Base-by-base conservation (phyloP, 352 stramenopile genomes). In the Phytophthora pistaciae region DNA sequence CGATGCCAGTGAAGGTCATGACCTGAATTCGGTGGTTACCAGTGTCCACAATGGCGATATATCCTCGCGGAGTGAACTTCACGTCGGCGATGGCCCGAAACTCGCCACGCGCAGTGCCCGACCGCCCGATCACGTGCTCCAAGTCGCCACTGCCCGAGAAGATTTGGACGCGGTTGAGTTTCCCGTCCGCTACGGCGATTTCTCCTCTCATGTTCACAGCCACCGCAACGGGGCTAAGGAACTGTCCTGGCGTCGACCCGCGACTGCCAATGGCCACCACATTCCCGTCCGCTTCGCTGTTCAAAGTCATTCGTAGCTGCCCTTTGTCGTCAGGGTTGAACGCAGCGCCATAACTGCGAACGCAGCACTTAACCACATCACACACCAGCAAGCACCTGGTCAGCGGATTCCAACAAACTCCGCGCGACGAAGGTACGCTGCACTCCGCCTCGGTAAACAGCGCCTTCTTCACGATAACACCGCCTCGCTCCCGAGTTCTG, bases 1-100 rank as follows among this genome's bases (percentile, higher is more conserved):
- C 23, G 3, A 60, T 66, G 0, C 85, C 85, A 1, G 80, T 85
- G 2, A 68, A 61, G 8, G 83, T 90, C 55, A 90, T 74, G 10
- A 91, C 68, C 57, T 91, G 80, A 25, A 91, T 61, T 4, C 80
- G 83, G 56, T 91, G 83, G 53, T 91, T 93, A 6, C 75, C 83
- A 38, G 70, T 64, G 62, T 93, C 85, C 14, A 74, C 78, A 44
- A 90, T 72, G 2, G 85, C 83, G 11, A 90, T 23, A 46, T 86
- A 74, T n/a, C 83, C 85, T 20, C 85, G 57, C 5, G 57, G 58
- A 8, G 77, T 87, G 57, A 87, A 93, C 38, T 82, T 84, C 31
- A 93, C 38, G 52, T 88, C 85, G 14, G 70, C 59, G 11, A 93
- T 50, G 2, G 69, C 63, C 11, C 78, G 69, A 64, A 91, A 91